Conservation (phyloP, 306 rosid species). For the Castanospermum australe region DNA sequence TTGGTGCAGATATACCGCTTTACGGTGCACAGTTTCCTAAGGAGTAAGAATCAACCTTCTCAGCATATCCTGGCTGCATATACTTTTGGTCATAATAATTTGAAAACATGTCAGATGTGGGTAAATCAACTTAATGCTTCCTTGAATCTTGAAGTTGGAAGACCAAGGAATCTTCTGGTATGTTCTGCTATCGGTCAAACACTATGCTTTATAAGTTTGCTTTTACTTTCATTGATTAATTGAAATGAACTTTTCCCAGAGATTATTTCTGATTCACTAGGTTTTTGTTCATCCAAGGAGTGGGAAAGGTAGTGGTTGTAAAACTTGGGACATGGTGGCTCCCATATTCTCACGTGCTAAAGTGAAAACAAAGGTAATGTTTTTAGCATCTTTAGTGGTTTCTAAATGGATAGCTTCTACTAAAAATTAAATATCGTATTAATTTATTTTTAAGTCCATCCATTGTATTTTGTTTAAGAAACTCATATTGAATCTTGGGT, state of each 20-base stretch:
- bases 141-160: constrained; percentile 53
- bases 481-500: neutral
- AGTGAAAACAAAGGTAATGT: constrained; percentile 72
- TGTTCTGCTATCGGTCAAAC: constrained; percentile 36
- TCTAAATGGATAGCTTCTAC: neutral
- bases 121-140: constrained; percentile 55
- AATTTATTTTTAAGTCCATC: neutral
- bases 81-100: constrained; percentile 70
- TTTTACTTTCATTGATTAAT: constrained; percentile 32
- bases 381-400: constrained; percentile 9
- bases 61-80: constrained; percentile 52
- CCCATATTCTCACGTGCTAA: constrained; percentile 81
- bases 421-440: constrained; percentile 7
- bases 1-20: constrained; percentile 66
- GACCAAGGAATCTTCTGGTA: constrained; percentile 90
- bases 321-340: constrained; percentile 81
- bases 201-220: constrained; percentile 5
- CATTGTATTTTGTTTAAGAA: neutral
- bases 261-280: constrained; percentile 60
- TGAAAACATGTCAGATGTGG: constrained; percentile 71
- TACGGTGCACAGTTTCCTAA: constrained; percentile 62
- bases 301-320: constrained; percentile 79
- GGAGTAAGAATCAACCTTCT: constrained; percentile 61
- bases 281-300: constrained; percentile 96
- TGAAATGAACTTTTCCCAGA: constrained; percentile 50